Evolutionary conservation across 2,329 filamentous ascomycete genomes (phyloP), one percentile per base, ranked within the genome.

Genomic region (Neurospora crassa): DNA sequence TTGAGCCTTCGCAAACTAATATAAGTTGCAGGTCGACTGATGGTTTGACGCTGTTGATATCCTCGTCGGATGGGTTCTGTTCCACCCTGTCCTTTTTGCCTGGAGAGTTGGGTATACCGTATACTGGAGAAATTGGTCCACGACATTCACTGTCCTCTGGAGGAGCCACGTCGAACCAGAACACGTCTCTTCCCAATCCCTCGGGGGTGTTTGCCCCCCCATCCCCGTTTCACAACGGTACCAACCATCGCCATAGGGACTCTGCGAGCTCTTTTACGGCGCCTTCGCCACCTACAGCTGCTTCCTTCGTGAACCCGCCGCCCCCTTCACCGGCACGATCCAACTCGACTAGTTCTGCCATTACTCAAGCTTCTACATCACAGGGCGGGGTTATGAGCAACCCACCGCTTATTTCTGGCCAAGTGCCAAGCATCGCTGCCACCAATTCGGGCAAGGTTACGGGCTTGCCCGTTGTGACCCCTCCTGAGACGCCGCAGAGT

Each of bases 51-150:
- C 84, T 99, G 29, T 85, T 99, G 68, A 96, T 99, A 83, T 96
- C 94, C n/a, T 99, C 96, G 0, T 97, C 96, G 0, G 96, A 99
- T 80, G 96, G 96, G 0, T 99, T 98, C 83, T 99, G 96, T 80
- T 99, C 96, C 0, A 91, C 92, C 0, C 84, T 99, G 6, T 92
- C 94, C 0, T 99, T 99, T 78, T 82, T 88, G 1, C 84, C 91
- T 2, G 92, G 93, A 10, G 96, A 99, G 80, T 84, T 99, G 1
- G 96, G 96, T 14, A 90, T 95, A 74, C 82, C 89, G 5, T 96
- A 96, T 79, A 90, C 89, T 10, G 91, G 90, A 41, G 89, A 93
- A 69, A 79, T 90, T 47, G 83, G 84, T n/a, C 82, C 83, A 16
- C 78, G 81, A 75, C 78, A 82, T 71, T 79, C 82, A 34, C 78